Conservation (phyloP, 208 protist species). For the Crithidia bombi region DNA sequence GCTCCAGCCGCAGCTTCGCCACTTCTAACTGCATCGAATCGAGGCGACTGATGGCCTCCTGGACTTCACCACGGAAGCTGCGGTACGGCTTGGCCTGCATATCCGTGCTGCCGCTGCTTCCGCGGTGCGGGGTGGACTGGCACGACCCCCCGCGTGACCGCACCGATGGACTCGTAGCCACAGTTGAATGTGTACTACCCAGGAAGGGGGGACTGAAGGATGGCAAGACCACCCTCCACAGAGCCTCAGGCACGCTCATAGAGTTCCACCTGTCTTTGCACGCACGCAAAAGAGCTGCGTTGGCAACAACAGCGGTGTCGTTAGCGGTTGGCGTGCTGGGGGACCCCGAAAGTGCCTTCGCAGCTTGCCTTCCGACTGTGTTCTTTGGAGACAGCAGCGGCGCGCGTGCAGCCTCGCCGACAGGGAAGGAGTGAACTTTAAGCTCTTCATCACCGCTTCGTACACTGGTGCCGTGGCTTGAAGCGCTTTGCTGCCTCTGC, state of each 20-base stretch:
- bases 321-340: not conserved
- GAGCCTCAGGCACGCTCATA: constrained; percentile 18
- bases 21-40: constrained; percentile 40
- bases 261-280: constrained; percentile 32
- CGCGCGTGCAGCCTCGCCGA: not conserved
- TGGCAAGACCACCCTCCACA: constrained; percentile 30
- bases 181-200: not conserved
- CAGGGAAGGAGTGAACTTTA: not conserved
- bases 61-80: constrained; percentile 33
- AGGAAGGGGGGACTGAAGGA: constrained; percentile 27
- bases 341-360: no score
- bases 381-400: not conserved
- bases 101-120: not conserved
- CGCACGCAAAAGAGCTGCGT: not conserved
- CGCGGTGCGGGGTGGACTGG: constrained; percentile 7
- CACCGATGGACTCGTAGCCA: not conserved
- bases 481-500: not conserved
- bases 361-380: no score
- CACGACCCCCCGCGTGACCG: not conserved
- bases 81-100: constrained; percentile 4
- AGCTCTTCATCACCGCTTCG: not conserved
- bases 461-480: not conserved
- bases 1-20: constrained; percentile 38
- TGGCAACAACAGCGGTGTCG: not conserved
- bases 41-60: constrained; percentile 24